Base-by-base conservation (phyloP, 2,329 filamentous ascomycete genomes). In the Torrubiella hemipterigena region DNA sequence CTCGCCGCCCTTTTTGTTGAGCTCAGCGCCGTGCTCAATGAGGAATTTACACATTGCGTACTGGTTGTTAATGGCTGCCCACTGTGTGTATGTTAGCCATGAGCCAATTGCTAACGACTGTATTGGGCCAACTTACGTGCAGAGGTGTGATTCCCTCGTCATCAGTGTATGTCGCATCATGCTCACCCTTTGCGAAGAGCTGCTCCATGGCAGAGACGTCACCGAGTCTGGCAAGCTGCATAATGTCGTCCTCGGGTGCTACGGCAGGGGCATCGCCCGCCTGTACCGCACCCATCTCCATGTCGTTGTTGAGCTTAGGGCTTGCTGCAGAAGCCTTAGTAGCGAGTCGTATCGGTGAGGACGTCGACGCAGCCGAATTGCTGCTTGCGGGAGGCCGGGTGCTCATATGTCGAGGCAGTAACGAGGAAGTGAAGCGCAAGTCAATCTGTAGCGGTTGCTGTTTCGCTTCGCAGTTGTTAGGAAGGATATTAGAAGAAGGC, bases 1-100 rank as follows among this genome's bases (percentile, higher is more conserved):
- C 50, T 96, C 89, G 55, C 91, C 91, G 55, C 93, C 91, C 56
- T 93, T 94, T 40, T 77, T 80, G 59, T 98, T 96, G 48, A 96
- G 81, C 51, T 93, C 81, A 49, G 87, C 91, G 49, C 86, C 86
- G 40, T 65, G 59, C 30, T 73, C 82, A 51, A 98, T 73, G 27
- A 98, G 76, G 58, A 93, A 95, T 56, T 91, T 89, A 71, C 89
- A 95, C 66, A 96, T 86, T 43, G 84, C 83, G 61, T 89, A 93
- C 54, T 95, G 91, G 51, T 96, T 96, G 63, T 98, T 98, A 55
- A 98, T 96, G 22, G 93, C 85, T 28, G 91, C 91, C 91, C 91
- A 98, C 85, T 98, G 52, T n/a, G 32, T 43, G 8, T 31, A 11
- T 27, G 38, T 44, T 33, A 46, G 43, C 28, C 26, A 22, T 8